phyloP scores from a whole-genome alignment of 1,284 basidiomycete genomes.

The Leccinum fuscescens region DNA sequence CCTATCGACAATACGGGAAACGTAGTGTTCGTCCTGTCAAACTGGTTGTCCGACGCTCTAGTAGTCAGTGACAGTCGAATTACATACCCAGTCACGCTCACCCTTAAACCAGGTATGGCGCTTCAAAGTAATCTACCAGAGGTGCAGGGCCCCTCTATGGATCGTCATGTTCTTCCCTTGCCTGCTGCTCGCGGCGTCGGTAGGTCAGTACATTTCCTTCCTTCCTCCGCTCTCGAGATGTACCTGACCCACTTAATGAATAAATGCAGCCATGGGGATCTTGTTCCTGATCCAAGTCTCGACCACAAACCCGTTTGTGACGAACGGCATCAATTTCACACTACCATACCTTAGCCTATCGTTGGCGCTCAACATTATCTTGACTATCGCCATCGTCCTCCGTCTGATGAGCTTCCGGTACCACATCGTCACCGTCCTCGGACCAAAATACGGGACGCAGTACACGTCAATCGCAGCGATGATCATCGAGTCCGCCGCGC shows the following conservation, averaged over 20 bases:
- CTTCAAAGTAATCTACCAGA: conserved; percentile 25
- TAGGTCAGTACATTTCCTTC: conserved; percentile 10
- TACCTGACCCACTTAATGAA: neutral
- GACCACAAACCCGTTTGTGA: conserved; percentile 17
- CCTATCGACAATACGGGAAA: conserved; percentile 19
- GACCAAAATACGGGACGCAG: conserved; percentile 15
- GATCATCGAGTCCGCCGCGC: conserved; percentile 22
- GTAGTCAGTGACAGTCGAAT: conserved; percentile 19
- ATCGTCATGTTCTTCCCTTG: conserved; percentile 18
- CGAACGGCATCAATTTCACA: conserved; percentile 21
- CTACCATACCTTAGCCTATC: conserved; percentile 26
- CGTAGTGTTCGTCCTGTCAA: conserved; percentile 19
- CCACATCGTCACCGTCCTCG: conserved; percentile 5
- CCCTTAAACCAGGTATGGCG: conserved; percentile 29
- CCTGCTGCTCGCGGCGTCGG: conserved; percentile 15
- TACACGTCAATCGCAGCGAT: conserved; percentile 27
- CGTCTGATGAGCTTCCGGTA: conserved; percentile 17
- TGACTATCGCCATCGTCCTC: conserved; percentile 25
- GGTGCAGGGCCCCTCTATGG: conserved; percentile 13
- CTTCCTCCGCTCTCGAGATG: neutral
- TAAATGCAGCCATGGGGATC: conserved; percentile 10
- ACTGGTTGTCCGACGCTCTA: conserved; percentile 28
- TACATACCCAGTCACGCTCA: neutral
- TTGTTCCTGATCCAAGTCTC: conserved; percentile 15
- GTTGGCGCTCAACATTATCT: conserved; percentile 22